These are phyloP conservation scores for Penicillium paneum DNA, from an alignment of 2,329 filamentous ascomycete species.

Conservation along the genomic window DNA sequence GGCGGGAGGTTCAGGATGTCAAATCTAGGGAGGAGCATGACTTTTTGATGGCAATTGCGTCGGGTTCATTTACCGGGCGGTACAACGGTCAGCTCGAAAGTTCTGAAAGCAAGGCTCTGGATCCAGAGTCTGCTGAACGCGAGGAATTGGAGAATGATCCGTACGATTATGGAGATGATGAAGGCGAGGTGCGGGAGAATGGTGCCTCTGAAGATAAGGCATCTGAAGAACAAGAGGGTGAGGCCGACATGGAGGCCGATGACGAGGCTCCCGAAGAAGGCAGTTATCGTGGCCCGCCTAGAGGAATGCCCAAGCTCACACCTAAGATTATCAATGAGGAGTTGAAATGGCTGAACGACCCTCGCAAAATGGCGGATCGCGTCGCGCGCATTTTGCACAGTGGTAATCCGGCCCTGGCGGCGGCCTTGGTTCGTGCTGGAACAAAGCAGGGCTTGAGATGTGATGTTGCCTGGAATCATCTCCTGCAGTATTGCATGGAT, in stretches of 20 bases:
- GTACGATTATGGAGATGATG: neutral
- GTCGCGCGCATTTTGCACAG: conserved; percentile 60
- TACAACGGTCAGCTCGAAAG: neutral
- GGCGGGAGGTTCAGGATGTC: neutral
- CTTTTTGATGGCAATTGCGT: conserved; percentile 9
- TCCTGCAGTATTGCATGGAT: conserved; percentile 69
- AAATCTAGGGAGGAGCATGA: neutral
- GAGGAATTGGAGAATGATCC: neutral
- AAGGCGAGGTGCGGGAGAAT: neutral
- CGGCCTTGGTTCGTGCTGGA: conserved; percentile 64
- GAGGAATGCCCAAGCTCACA: neutral
- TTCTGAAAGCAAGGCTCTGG: conserved; percentile 1
- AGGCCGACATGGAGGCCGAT: neutral
- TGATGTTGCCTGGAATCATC: conserved; percentile 80
- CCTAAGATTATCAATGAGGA: conserved; percentile 50
- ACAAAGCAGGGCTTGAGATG: conserved; percentile 61
- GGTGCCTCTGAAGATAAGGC: neutral
- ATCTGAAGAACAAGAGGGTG: neutral
- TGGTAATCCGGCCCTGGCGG: conserved; percentile 63
- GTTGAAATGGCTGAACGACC: conserved; percentile 64
- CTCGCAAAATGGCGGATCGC: conserved; percentile 67
- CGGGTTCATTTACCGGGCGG: neutral
- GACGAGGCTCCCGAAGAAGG: neutral
- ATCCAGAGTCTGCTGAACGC: neutral
- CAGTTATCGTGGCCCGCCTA: neutral